Conservation (phyloP, 768 basidiomycete species). For the Russula foetens region DNA sequence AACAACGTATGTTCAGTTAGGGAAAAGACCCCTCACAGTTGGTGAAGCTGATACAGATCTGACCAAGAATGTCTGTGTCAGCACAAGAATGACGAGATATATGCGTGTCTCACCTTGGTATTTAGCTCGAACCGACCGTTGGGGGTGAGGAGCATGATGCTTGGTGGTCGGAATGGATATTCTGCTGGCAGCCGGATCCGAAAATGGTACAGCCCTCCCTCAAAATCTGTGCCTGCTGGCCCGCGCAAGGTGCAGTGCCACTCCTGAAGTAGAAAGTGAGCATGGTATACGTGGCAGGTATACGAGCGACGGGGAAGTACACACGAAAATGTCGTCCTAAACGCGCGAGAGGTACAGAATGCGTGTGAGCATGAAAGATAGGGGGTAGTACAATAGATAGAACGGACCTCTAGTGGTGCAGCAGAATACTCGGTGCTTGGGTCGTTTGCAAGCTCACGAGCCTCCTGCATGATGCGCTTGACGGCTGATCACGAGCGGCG, state of each 20-base stretch:
- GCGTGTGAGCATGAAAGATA: conserved; percentile 3
- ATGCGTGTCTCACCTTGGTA: conserved; percentile 60
- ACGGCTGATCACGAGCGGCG: conserved; percentile 48
- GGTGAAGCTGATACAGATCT: conserved; percentile 93
- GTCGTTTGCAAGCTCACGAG: conserved; percentile 78
- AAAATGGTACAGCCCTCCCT: conserved; percentile 95
- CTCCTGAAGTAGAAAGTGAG: conserved; percentile 39
- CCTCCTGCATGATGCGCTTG: conserved; percentile 97
- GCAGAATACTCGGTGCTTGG: conserved; percentile 83
- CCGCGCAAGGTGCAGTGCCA: conserved; percentile 99
- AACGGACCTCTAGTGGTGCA: conserved; percentile 61
- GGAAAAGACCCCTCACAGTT: conserved; percentile 52
- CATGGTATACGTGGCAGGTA: not conserved
- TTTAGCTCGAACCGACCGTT: conserved; percentile 96
- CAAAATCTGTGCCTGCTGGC: conserved; percentile 80
- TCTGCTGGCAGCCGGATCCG: conserved; percentile 84
- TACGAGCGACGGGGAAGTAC: conserved; percentile 24
- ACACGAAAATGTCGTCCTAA: conserved; percentile 84
- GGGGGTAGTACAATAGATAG: not conserved
- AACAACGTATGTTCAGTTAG: too few relatives aligned
- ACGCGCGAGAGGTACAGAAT: not conserved
- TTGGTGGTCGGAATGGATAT: conserved; percentile 95
- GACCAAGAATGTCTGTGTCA: not conserved
- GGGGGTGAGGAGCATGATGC: conserved; percentile 92
- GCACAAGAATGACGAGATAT: not conserved